Evolutionary conservation across 129 eudicot genomes (phyloP), one percentile per base, ranked within the genome.

Genomic region (Helichrysum umbraculigerum): DNA sequence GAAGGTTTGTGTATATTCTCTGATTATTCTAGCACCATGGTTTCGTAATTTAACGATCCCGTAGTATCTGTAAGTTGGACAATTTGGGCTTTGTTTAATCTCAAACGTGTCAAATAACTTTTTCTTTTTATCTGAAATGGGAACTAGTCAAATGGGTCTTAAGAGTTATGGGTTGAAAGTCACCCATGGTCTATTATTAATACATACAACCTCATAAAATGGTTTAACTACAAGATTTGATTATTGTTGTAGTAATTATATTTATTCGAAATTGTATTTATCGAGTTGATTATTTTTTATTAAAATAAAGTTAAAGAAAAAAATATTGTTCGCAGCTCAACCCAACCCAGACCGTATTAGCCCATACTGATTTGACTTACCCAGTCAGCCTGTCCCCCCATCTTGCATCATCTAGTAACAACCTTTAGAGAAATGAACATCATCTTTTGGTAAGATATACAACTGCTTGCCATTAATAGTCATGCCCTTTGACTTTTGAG

Each of bases 1-100:
- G 99, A 91, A 94, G 99, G 99, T 94, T 75, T 74, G 89, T 63
- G 34, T 34, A 64, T 51, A 54, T 28, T 34, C 76, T 70, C 76
- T 5, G 17, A 21, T 68, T 4, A 8, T 47, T 57, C 70, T 28
- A 34, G 76, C 10, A 47, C 3, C 14, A 12, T 47, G 17, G 54
- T 47, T 14, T 47, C 3, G 14, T 47, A 47, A 12, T 12, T 47
- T 47, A 14, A 14, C 54, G 3, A 47, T 47, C 54, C 17, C 14
- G 4, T 57, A 57, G 29, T 57, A 8, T 16, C 69, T 57, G 30
- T 78, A 12, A 10, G 4, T 4, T 37, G 33, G 14, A 35, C 39
- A 67, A 54, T 21, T 37, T 22, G 33, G 21, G 14, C 7, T 47
- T 69, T 21, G 39, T 52, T 21, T 39, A 19, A 37, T 37, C 47